Percentiles rank a stretch among this genome's conserved stretches.
Evolutionary conservation across 139 green algal genomes (phyloP).

Genomic region (Micractinium sp.): DNA sequence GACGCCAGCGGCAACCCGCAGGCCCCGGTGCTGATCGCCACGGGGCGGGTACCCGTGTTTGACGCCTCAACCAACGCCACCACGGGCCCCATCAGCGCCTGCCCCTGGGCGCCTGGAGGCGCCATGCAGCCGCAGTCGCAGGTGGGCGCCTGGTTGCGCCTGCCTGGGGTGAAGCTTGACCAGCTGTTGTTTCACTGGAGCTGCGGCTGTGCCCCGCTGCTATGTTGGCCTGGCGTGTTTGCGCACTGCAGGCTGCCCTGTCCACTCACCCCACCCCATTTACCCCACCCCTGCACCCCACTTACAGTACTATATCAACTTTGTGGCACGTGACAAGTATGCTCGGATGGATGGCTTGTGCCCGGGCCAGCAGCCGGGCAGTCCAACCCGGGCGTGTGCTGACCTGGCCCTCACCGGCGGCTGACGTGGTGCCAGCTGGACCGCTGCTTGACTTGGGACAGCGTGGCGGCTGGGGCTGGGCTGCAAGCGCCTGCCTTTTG

Average conservation of each 20-base stretch:
- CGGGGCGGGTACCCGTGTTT: slow-evolving; percentile 43
- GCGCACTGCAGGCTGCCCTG: neutral
- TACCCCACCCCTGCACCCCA: neutral
- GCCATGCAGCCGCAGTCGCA: slow-evolving; percentile 8
- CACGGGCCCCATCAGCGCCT: neutral
- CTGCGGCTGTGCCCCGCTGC: neutral
- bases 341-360: slow-evolving; percentile 34
- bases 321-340: slow-evolving; percentile 31
- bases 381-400: neutral
- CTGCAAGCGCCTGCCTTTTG: too few species aligned
- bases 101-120: slow-evolving; percentile 17
- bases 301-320: slow-evolving; percentile 12
- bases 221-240: neutral
- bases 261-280: neutral
- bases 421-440: neutral
- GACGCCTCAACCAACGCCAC: slow-evolving; percentile 8
- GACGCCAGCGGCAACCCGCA: slow-evolving; percentile 11
- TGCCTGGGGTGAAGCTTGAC: neutral
- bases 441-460: too few species aligned
- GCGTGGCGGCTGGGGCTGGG: too few species aligned
- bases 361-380: neutral
- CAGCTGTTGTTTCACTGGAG: neutral
- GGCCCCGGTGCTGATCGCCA: slow-evolving; percentile 36
- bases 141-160: neutral
- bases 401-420: slow-evolving; percentile 4